Evolutionary conservation across 2,329 filamentous ascomycete genomes (phyloP).

Genomic region (Arthroderma sp.): DNA sequence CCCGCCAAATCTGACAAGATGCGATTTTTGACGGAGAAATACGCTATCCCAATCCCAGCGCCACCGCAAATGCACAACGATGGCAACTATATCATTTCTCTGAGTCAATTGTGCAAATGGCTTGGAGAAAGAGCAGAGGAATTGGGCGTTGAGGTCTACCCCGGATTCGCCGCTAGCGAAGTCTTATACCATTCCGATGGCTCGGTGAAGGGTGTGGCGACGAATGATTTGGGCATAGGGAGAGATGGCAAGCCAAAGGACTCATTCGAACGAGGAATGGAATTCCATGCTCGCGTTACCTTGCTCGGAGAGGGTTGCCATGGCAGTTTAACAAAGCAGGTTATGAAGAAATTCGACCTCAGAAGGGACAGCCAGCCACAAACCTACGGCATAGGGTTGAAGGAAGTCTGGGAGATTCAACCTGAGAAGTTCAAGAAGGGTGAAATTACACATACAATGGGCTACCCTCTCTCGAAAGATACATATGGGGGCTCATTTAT

Average conservation of each 20-base stretch:
- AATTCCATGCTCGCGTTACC: conserved; percentile 86
- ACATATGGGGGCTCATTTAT: conserved; percentile 98
- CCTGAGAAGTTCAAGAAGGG: conserved; percentile 86
- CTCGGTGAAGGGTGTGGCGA: conserved; percentile 84
- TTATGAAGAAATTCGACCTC: conserved; percentile 87
- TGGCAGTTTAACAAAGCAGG: conserved; percentile 86
- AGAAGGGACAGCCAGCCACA: conserved; percentile 81
- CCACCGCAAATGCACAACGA: conserved; percentile 98
- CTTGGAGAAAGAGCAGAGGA: conserved; percentile 93
- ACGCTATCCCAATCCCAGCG: conserved; percentile 64
- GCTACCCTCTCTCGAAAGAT: conserved; percentile 74
- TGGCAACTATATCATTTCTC: conserved; percentile 91
- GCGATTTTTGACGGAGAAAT: conserved; percentile 79
- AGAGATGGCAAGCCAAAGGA: conserved; percentile 76
- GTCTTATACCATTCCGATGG: conserved; percentile 77
- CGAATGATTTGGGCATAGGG: conserved; percentile 80
- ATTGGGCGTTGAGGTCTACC: conserved; percentile 87
- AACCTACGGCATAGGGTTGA: conserved; percentile 87
- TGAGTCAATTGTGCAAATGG: conserved; percentile 95
- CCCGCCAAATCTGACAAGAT: conserved; percentile 74
- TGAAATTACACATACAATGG: conserved; percentile 76
- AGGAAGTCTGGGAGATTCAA: conserved; percentile 94
- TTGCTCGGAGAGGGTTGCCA: conserved; percentile 92
- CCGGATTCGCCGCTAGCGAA: conserved; percentile 89
- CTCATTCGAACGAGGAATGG: conserved; percentile 91